phyloP scores from a whole-genome alignment of 148 eudicot genomes.

The Nyssa sinensis region DNA sequence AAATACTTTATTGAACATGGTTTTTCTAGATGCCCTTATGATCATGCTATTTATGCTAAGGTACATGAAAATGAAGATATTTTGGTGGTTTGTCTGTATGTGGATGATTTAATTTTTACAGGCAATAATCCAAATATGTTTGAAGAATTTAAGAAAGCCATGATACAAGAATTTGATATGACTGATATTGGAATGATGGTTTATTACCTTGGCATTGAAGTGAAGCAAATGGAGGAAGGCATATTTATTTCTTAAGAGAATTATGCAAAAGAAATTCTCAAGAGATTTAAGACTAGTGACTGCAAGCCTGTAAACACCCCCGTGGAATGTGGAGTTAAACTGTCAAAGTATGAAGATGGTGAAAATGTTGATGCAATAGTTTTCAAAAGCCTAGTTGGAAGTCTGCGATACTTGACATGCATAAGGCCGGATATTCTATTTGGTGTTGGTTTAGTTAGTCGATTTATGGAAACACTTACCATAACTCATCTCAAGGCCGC shows the following conservation, averaged over 20 bases:
- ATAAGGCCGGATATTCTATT: background rate
- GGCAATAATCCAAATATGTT: background rate
- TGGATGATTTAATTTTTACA: too few relatives aligned
- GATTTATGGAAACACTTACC: background rate
- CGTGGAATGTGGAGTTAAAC: background rate
- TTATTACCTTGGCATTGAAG: too few relatives aligned
- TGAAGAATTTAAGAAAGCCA: background rate
- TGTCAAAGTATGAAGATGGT: background rate
- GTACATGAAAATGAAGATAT: too few relatives aligned
- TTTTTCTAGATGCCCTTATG: too few relatives aligned
- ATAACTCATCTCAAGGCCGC: background rate
- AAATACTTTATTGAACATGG: too few relatives aligned
- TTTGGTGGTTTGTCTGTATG: too few relatives aligned
- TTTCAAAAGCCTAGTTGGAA: background rate
- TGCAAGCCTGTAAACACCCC: constrained; percentile 1
- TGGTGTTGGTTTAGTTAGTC: background rate
- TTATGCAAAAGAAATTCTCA: background rate
- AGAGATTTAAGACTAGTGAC: constrained; percentile 4
- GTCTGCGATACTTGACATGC: background rate
- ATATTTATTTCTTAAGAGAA: background rate
- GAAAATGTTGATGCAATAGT: background rate
- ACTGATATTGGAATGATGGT: too few relatives aligned
- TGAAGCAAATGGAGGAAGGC: background rate
- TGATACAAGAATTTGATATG: too few relatives aligned
- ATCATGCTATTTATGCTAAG: too few relatives aligned